These are phyloP conservation scores for Colletotrichum lupini DNA, from an alignment of 2,329 filamentous ascomycete species.

Conservation along the genomic window DNA sequence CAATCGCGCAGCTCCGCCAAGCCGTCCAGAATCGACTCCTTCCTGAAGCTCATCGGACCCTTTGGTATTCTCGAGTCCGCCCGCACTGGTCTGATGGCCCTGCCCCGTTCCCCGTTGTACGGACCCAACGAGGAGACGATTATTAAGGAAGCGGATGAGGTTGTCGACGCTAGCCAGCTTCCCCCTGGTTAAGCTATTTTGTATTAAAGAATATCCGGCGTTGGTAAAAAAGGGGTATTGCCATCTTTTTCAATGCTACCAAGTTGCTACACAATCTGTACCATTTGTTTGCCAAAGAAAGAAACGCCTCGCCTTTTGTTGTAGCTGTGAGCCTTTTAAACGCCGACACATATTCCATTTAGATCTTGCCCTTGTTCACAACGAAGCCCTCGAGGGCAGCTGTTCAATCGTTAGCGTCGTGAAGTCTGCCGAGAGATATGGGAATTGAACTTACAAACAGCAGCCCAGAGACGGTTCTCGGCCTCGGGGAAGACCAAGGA, in stretches of 20 bases:
- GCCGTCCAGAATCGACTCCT: constrained; percentile 92
- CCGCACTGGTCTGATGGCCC: constrained; percentile 94
- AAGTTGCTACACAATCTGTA: constrained; percentile 36
- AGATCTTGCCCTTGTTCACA: constrained; percentile 90
- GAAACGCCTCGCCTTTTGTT: constrained; percentile 26
- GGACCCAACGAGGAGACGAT: constrained; percentile 76
- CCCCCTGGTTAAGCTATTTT: constrained; percentile 78
- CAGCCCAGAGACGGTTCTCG: constrained; percentile 94
- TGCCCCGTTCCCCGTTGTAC: constrained; percentile 90
- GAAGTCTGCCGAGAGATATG: neutral
- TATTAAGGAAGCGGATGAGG: constrained; percentile 89
- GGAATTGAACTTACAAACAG: constrained; percentile 69
- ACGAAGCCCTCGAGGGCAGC: constrained; percentile 89
- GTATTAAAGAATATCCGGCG: constrained; percentile 35
- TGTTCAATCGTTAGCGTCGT: constrained; percentile 40
- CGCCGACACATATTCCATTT: constrained; percentile 23
- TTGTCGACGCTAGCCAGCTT: constrained; percentile 93
- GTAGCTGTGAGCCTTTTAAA: constrained; percentile 20
- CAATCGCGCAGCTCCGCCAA: constrained; percentile 79
- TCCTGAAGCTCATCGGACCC: constrained; percentile 93
- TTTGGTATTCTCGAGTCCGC: constrained; percentile 98
- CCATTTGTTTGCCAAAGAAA: constrained; percentile 27
- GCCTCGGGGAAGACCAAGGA: constrained; percentile 94
- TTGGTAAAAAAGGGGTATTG: constrained; percentile 35
- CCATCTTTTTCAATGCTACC: constrained; percentile 35